Evolutionary conservation across 306 rosid genomes (phyloP), one percentile per base, ranked within the genome.

Genomic region (Myrica gale): DNA sequence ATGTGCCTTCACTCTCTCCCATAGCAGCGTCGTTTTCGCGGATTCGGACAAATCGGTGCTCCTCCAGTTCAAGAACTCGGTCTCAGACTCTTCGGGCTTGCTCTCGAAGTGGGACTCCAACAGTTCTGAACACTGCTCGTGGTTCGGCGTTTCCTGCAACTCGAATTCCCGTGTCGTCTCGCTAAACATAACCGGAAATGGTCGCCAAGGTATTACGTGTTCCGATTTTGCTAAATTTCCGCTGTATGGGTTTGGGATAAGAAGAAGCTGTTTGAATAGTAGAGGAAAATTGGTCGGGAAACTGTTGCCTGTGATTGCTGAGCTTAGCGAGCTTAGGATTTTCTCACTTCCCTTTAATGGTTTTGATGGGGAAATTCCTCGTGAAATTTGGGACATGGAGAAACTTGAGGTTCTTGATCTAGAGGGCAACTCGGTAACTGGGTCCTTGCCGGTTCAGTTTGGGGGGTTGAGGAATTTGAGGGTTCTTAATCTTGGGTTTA

Each of bases 401-500:
- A 91, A 82, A 68, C 71, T 94, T 11, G 98, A 91, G 82, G 97
- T 91, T 72, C 85, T 94, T 78, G 97, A 94, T 92, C 89, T 94
- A 7, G 94, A 94, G 70, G 97, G 92, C 5, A 94, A 94, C 52
- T 83, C 77, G 16, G 37, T 94, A 6, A 47, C 80, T 68, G 98
- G 98, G 19, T 69, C 54, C 16, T 81, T 94, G 52, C 94, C 89
- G 0, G 8, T 74, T 10, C 63, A 52, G 5, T 68, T 85, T 57
- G 4, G 9, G 5, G 89, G 82, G 9, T 43, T 88, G 78, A 42
- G 74, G 77, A 86, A 85, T 15, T 82, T 94, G 82, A 70, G 90
- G 80, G 86, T 88, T 73, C 82, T 94, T 45, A 91, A 90, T 77
- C 89, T 94, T 0, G 98, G 92, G 76, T 94, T 91, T 54, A 94